Evolutionary conservation across 768 basidiomycete genomes (phyloP).

Genomic region (Lactifluus pinguis): DNA sequence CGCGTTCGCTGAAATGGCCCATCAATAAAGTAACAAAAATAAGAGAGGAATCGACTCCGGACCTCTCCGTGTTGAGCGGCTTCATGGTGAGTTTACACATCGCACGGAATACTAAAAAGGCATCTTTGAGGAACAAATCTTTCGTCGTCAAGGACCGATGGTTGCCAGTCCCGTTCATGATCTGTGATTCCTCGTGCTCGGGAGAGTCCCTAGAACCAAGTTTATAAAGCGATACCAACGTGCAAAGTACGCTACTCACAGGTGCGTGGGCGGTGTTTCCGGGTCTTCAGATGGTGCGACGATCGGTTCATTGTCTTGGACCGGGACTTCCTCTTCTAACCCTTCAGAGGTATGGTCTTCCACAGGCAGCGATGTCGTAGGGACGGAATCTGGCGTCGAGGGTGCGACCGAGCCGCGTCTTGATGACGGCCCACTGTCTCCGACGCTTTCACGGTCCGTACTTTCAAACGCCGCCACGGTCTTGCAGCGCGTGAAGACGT

Average conservation of each 20-base stretch:
- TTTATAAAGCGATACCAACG: not conserved
- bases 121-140: constrained; percentile 93
- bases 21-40: constrained; percentile 12
- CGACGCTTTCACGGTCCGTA: constrained; percentile 1
- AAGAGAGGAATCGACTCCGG: constrained; percentile 16
- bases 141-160: constrained; percentile 53
- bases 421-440: not conserved
- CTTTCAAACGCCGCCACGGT: constrained; percentile 20
- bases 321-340: not conserved
- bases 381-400: constrained; percentile 16
- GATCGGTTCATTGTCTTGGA: not conserved
- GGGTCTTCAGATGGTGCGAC: not conserved
- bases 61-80: constrained; percentile 90
- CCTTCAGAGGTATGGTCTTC: not conserved
- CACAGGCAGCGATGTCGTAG: constrained; percentile 10
- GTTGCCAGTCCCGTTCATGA: constrained; percentile 18
- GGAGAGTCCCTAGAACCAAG: constrained; percentile 2
- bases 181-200: not conserved
- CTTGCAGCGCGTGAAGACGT: constrained; percentile 82
- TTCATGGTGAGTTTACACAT: constrained; percentile 99
- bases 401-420: constrained; percentile 8
- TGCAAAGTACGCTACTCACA: not conserved
- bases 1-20: constrained; percentile 63
- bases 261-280: not conserved
- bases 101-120: constrained; percentile 94